Base-by-base conservation (phyloP, 106 monocot genomes). In the Dioscorea alata region DNA sequence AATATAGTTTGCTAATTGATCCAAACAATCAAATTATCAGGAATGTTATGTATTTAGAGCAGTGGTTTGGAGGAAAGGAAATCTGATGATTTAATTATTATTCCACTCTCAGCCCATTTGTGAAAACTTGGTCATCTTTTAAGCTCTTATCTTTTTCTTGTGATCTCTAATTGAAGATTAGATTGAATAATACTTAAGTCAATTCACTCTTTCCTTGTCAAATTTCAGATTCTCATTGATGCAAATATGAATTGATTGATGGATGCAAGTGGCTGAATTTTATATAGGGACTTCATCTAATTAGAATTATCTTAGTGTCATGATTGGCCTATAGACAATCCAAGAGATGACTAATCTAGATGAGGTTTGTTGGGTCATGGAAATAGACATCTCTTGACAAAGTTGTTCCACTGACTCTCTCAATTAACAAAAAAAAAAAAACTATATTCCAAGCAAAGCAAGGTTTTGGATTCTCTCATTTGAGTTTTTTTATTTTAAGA, bases 401-500 rank as follows among this genome's bases (percentile, higher is more conserved):
- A 50, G 50, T 50, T 50, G 23, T 66, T 49, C 50, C 49, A 34
- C 54, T 16, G 19, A 19, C 16, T 18, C 16, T 18, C n/a, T 15
- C 13, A 63, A 24, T 33, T 18, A 68, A 20, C 16, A 52, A 18
- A 31, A 17, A 16, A 52, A 18, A 31, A 17, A 16, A 9, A 50
- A 17, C 18, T 54, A 53, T 25, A 68, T 53, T 52, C 52, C 53
- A 51, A 49, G 16, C 12, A 65, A 23, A 49, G 65, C n/a, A 49
- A 65, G 48, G 48, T 48, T 65, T 65, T 65, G 49, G 65, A 65
- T 65, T 65, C 65, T 68, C 53, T 53, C 31, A 12, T 23, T 68
- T 24, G 17, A 52, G 57, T 12, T 18, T 20, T 0, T 54, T 17
- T 53, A 4, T 13, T 13, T 54, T 8, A 18, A 19, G 54, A 54